Conservation (phyloP, 1,139 yeast species). For the Spencermartinsiella ligniputridi region DNA sequence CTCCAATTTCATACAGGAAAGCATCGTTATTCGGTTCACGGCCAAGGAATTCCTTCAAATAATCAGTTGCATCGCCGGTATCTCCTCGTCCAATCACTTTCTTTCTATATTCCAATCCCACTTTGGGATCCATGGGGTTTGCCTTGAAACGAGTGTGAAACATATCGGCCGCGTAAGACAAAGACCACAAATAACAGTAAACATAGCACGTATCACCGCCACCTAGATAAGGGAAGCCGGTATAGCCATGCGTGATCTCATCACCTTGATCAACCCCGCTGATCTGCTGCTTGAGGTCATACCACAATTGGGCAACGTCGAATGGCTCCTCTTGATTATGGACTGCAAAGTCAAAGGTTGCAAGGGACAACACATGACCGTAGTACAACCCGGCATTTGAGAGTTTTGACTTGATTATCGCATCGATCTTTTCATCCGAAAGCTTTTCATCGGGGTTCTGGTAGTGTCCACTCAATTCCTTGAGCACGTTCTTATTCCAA, state of each 20-base stretch:
- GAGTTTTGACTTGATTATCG: slow-evolving; percentile 62
- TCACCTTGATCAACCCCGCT: slow-evolving; percentile 52
- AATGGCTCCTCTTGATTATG: slow-evolving; percentile 43
- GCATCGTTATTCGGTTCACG: slow-evolving; percentile 71
- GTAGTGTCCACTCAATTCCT: slow-evolving; percentile 61
- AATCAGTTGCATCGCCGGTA: slow-evolving; percentile 61
- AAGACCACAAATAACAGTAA: slow-evolving; percentile 82
- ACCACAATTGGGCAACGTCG: slow-evolving; percentile 47
- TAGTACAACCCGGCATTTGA: slow-evolving; percentile 69
- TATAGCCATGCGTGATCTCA: slow-evolving; percentile 56
- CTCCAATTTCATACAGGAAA: slow-evolving; percentile 60
- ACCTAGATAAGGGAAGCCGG: slow-evolving; percentile 76
- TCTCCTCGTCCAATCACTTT: slow-evolving; percentile 70
- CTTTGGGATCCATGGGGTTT: slow-evolving; percentile 59
- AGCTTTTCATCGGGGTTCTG: slow-evolving; percentile 52
- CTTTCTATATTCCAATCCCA: slow-evolving; percentile 67
- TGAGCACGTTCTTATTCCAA: slow-evolving; percentile 64
- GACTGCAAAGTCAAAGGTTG: slow-evolving; percentile 66
- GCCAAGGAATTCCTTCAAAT: slow-evolving; percentile 63
- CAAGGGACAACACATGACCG: slow-evolving; percentile 73
- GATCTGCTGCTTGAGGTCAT: slow-evolving; percentile 53
- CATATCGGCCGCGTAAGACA: slow-evolving; percentile 81
- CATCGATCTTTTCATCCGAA: slow-evolving; percentile 53
- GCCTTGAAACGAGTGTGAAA: slow-evolving; percentile 65
- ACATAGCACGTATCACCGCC: slow-evolving; percentile 86